Evolutionary conservation across 176 grass and related monocot genomes (phyloP), one percentile per base, ranked within the genome.

Genomic region (Rhipidocladum racemiflorum): DNA sequence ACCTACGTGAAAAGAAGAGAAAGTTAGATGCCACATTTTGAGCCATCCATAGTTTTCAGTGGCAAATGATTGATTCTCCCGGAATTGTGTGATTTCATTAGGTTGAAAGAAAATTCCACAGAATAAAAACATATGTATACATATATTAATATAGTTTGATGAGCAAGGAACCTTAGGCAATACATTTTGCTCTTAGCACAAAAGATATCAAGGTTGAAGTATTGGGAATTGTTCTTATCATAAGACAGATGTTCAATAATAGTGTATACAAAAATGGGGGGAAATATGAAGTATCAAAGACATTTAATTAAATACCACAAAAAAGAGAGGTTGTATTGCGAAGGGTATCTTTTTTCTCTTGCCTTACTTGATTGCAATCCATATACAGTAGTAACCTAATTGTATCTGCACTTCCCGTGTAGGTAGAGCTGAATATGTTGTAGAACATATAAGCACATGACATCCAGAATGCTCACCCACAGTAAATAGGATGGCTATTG

Each of bases 331-430:
- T n/a, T n/a, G n/a, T n/a, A n/a, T n/a, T n/a, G n/a, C n/a, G 61
- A 83, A 59, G 63, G 62, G 55, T 95, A 99, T 91, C 90, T 10
- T 93, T 89, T 76, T 73, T 89, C 83, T 99, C 96, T 86, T 99
- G 96, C 72, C 82, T 94, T 70, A 90, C 76, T 95, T 99, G 96
- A 83, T 91, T 93, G 60, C 87, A 87, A 80, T 93, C 96, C 75
- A 94, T 81, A 85, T 95, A 99, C 23, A 99, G 85, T 35, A 99
- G 90, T 84, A 99, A 88, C 85, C 91, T 99, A 71, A 99, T 82
- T 80, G 89, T 85, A 91, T 95, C 92, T 73, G 90, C 75, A 84
- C 87, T 75, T 60, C 96, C 96, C 89, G 93, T 99, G 80, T 99
- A 99, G 3, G 92, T 89, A 83, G 96, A 89, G 89, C 96, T 99